Base-by-base conservation (phyloP, 441 rosid species). In the Breynia disticha region DNA sequence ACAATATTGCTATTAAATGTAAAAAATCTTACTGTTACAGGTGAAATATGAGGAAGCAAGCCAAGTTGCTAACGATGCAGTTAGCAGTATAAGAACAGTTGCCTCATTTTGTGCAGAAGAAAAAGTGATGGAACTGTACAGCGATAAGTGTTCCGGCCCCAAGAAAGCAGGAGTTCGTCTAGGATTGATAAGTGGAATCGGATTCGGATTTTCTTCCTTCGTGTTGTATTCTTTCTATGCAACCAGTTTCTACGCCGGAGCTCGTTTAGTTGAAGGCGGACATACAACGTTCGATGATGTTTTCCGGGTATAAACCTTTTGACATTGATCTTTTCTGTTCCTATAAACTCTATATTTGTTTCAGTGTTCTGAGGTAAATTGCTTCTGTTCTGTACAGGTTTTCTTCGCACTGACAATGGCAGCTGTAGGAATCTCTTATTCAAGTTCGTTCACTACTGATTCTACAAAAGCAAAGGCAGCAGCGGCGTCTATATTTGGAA, bases 1-100 rank as follows among this genome's bases (percentile, higher is more conserved):
- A 39, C 43, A 39, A 39, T 39, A 14, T 39, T 39, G 43, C 15
- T 9, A 9, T 4, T 39, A 4, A 14, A 4, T 39, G 2, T 38
- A 38, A 43, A 16, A 13, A 60, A 44, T 35, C 19, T 55, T 17
- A 43, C 16, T 62, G 28, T 16, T 56, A 59, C 77, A 90, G 96
- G 67, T 49, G 69, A 79, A 76, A 84, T 90, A 85, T 2, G 90
- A 83, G 67, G 90, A 87, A 67, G 98, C 98, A n/a, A 90, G 91
- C 67, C 85, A 87, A 69, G 88, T 90, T 13, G 96, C 87, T 0
- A 79, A 70, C 35, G 96, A 90, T 68, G 97, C 97, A 20, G 86
- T 85, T 0, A 81, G 98, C 41, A 81, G 87, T 60, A 87, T 87
- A 42, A 80, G 96, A 68, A 87, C 97, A 1, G 90, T 90, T 59